phyloP scores from a whole-genome alignment of 371 early-diverging fungal genomes.

The Paraphysoderma sedebokerense region DNA sequence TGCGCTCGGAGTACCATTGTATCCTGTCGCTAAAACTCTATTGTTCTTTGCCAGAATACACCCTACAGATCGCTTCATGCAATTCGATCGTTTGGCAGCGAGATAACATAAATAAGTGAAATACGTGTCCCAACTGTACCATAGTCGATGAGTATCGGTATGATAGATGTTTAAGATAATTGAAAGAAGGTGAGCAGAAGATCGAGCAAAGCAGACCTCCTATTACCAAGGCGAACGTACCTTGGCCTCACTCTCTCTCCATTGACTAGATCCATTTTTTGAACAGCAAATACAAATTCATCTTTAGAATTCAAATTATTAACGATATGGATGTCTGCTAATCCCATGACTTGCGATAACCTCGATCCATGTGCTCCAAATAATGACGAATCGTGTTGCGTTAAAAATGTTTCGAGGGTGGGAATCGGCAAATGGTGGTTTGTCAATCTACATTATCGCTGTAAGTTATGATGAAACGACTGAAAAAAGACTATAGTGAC shows the following conservation, averaged over 20 bases:
- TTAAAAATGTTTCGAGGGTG: constrained; percentile 1
- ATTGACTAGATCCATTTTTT: constrained; percentile 34
- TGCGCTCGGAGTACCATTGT: constrained; percentile 93
- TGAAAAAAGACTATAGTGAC: constrained; percentile 2
- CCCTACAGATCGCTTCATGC: constrained; percentile 97
- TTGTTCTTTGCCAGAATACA: constrained; percentile 82
- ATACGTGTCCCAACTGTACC: constrained; percentile 80
- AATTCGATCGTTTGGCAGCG: constrained; percentile 67
- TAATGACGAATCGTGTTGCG: background rate
- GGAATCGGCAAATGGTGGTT: constrained; percentile 9
- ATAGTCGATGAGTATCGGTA: background rate
- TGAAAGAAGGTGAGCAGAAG: too few relatives aligned
- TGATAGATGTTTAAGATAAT: background rate
- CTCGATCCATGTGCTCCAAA: background rate
- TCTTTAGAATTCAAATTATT: constrained; percentile 25
- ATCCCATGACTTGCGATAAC: constrained; percentile 21
- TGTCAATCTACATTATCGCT: constrained; percentile 21
- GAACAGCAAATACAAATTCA: constrained; percentile 21
- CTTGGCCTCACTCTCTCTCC: constrained; percentile 55
- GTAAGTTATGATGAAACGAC: constrained; percentile 13
- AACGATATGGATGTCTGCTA: constrained; percentile 38
- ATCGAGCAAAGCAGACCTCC: too few relatives aligned
- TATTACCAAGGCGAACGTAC: too few relatives aligned
- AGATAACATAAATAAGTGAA: constrained; percentile 91
- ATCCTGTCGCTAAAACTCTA: constrained; percentile 88